Base-by-base conservation (phyloP, 441 rosid species). In the Pelargonium citronellum region DNA sequence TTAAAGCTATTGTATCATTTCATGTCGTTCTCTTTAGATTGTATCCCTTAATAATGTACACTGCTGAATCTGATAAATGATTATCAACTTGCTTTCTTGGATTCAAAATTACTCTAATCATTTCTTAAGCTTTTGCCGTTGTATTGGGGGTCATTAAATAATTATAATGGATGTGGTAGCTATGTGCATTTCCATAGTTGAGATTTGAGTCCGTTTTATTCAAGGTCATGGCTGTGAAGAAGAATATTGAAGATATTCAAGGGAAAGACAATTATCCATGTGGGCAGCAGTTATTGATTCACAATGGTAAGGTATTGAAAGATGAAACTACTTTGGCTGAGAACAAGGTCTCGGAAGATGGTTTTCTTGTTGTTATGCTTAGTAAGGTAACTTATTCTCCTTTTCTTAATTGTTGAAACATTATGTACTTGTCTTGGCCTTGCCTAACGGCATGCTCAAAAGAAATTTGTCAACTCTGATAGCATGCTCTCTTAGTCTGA, bases 321-420 rank as follows among this genome's bases (percentile, higher is more conserved):
- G 99, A 94, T 66, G 99, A 94, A 78, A 94, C 96, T 64, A 90
- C 92, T 7, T 73, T 94, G 61, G 84, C 85, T 4, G 94, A 90
- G 43, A 95, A 87, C 58, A 89, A 91, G 65, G 97, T 95, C 64
- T 72, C 90, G 1, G 99, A 91, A 68, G 96, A 91, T 80, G 99
- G 97, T 20, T 95, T 95, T 77, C 92, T 95, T 30, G 99, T 95
- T 69, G 99, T 95, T 72, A 95, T 95, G 99, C 99, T 95, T 67
- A 95, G 97, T 87, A 95, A 95, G 97, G 98, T 91, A 74, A n/a
- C 73, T 43, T 9, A 6, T 24, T 47, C 9, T 2, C n/a, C 55
- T 11, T 47, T 10, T 10, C 16, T 12, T 4, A 47, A 12, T n/a
- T 4, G 15, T 11, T n/a, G 55, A 10, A 44, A 44, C 10, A 44